phyloP scores from a whole-genome alignment of 441 rosid genomes.

The Syzygium syzygioides region DNA sequence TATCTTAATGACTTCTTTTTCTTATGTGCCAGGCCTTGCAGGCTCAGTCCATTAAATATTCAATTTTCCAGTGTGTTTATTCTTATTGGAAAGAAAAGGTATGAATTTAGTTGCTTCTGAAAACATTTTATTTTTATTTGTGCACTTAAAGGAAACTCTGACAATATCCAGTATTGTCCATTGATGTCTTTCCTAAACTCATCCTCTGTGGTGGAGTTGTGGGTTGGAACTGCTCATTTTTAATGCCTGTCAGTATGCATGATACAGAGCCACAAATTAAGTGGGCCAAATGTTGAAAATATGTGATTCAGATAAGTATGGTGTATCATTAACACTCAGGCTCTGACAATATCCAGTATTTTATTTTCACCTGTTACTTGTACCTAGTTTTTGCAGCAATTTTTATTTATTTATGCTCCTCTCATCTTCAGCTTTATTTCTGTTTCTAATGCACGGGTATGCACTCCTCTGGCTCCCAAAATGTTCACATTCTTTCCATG shows the following conservation, averaged over 20 bases:
- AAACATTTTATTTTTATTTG: neutral
- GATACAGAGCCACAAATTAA: neutral
- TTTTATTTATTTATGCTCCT: neutral
- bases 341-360: too few species aligned
- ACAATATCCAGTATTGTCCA: neutral
- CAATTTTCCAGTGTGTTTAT: constrained; percentile 65
- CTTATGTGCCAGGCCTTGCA: constrained; percentile 60
- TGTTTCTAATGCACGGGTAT: neutral
- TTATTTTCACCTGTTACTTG: neutral
- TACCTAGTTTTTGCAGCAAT: neutral
- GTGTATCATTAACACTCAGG: neutral
- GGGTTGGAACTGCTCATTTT: neutral
- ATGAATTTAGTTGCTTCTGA: constrained; percentile 1
- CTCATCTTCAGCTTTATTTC: neutral
- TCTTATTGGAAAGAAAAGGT: constrained; percentile 96
- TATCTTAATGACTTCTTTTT: neutral
- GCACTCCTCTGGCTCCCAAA: neutral
- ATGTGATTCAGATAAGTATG: neutral
- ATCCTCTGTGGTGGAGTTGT: neutral
- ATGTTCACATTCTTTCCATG: neutral
- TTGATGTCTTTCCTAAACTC: neutral
- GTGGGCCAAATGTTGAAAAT: neutral
- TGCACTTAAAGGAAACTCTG: neutral
- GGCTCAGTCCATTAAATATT: constrained; percentile 49
- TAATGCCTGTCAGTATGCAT: neutral